phyloP scores from a whole-genome alignment of 768 basidiomycete species.

The Lanmaoa pseudosensibilis region DNA sequence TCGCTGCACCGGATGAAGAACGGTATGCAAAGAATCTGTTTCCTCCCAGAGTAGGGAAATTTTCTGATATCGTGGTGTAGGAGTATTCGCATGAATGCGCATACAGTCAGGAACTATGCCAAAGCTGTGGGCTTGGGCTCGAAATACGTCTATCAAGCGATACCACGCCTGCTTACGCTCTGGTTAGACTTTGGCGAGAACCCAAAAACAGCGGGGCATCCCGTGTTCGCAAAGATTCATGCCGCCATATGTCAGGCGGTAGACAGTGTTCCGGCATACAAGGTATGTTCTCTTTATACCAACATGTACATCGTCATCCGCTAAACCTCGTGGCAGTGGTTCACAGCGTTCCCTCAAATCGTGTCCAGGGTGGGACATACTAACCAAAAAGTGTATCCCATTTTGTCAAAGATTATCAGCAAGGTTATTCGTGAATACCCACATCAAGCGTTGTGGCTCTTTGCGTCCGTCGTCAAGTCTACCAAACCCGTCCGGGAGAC shows the following conservation, averaged over 20 bases:
- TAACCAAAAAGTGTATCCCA: slow-evolving; percentile 56
- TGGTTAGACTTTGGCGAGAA: slow-evolving; percentile 91
- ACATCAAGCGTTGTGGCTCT: slow-evolving; percentile 90
- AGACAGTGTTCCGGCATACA: slow-evolving; percentile 70
- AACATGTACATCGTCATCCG: not conserved
- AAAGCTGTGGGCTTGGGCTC: slow-evolving; percentile 79
- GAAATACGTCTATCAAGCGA: slow-evolving; percentile 94
- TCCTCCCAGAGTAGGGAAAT: not conserved
- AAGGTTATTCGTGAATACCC: slow-evolving; percentile 81
- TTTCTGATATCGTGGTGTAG: slow-evolving; percentile 35
- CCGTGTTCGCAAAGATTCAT: slow-evolving; percentile 58
- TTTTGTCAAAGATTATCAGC: slow-evolving; percentile 66
- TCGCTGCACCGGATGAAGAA: slow-evolving; percentile 52
- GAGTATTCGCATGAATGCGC: slow-evolving; percentile 60
- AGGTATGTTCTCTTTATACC: slow-evolving; percentile 46
- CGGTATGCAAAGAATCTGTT: slow-evolving; percentile 39
- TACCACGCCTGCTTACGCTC: slow-evolving; percentile 89
- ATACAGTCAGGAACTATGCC: slow-evolving; percentile 65
- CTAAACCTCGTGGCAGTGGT: slow-evolving; percentile 63
- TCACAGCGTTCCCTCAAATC: slow-evolving; percentile 94
- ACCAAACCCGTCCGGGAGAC: slow-evolving; percentile 58
- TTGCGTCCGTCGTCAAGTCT: slow-evolving; percentile 85
- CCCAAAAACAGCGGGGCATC: slow-evolving; percentile 24
- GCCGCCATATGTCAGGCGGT: slow-evolving; percentile 54
- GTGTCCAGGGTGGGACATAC: slow-evolving; percentile 88